These are phyloP conservation scores for Marsdenia floribunda DNA, from an alignment of 257 asterid genomes.

Conservation along the genomic window DNA sequence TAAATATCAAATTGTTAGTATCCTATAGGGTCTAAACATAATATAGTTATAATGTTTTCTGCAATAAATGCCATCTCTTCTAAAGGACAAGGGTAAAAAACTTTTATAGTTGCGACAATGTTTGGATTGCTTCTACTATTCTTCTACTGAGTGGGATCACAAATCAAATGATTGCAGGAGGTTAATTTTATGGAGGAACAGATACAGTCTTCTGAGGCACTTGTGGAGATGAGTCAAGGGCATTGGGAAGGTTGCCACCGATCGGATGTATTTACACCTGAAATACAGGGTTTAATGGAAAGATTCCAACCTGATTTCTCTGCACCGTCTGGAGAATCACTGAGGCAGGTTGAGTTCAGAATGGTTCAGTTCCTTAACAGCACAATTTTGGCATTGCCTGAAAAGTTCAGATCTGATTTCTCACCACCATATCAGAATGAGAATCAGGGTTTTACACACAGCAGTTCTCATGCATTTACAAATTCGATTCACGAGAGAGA, in stretches of 20 bases:
- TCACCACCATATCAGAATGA: conserved; percentile 67
- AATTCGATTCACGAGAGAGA: conserved; percentile 44
- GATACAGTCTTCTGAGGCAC: conserved; percentile 74
- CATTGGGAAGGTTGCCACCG: conserved; percentile 96
- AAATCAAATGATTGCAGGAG: conserved; percentile 52
- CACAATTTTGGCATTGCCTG: conserved; percentile 58
- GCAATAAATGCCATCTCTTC: not conserved
- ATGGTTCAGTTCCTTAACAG: conserved; percentile 87
- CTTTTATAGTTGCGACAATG: not conserved
- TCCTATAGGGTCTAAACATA: not conserved
- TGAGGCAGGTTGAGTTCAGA: conserved; percentile 91
- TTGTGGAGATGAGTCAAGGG: conserved; percentile 87
- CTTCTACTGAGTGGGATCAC: not conserved
- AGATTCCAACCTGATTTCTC: conserved; percentile 78
- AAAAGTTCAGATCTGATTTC: conserved; percentile 66
- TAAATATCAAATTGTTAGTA: not conserved
- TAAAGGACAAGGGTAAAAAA: not conserved
- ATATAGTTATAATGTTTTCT: not conserved
- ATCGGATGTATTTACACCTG: conserved; percentile 68
- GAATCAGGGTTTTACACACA: conserved; percentile 35
- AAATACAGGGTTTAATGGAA: conserved; percentile 65
- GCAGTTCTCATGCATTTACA: conserved; percentile 29
- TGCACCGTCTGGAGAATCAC: conserved; percentile 92
- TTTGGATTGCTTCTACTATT: not conserved
- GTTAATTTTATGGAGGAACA: conserved; percentile 71